Evolutionary conservation across 768 basidiomycete genomes (phyloP).

Genomic region (Suillus cothurnatus): DNA sequence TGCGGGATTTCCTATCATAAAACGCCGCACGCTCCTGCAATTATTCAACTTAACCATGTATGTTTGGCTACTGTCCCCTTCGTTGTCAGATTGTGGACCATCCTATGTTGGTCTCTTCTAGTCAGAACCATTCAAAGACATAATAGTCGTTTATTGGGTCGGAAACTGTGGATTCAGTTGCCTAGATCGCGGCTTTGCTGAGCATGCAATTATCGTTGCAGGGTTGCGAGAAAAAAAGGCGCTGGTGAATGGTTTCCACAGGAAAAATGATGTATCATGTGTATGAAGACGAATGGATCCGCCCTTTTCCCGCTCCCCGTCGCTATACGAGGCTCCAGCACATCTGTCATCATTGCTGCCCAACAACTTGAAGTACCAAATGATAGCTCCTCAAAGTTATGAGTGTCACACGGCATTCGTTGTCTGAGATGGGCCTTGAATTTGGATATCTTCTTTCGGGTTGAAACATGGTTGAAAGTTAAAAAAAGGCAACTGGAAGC

Average conservation of each 20-base stretch:
- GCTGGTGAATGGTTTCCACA: neutral
- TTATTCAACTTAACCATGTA: neutral
- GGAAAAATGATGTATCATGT: neutral
- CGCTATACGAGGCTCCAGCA: conserved; percentile 7
- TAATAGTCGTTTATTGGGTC: neutral
- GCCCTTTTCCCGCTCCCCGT: conserved; percentile 8
- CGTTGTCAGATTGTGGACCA: neutral
- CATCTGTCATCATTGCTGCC: conserved; percentile 11
- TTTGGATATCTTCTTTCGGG: conserved; percentile 4
- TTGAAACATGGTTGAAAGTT: too few species aligned
- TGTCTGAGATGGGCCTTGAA: neutral
- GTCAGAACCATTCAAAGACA: neutral
- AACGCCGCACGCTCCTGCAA: neutral
- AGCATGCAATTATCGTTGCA: neutral
- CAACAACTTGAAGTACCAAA: neutral
- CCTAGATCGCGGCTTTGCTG: neutral
- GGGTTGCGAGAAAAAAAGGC: neutral
- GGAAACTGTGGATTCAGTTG: neutral
- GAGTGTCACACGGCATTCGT: conserved; percentile 8
- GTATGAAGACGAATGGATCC: conserved; percentile 5
- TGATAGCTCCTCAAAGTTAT: conserved; percentile 10
- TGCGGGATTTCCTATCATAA: neutral
- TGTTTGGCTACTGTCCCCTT: neutral
- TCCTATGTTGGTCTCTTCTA: neutral
- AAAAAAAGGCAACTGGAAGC: too few species aligned